These are phyloP conservation scores for Castanea mollissima DNA, from an alignment of 306 rosid genomes.

Conservation along the genomic window DNA sequence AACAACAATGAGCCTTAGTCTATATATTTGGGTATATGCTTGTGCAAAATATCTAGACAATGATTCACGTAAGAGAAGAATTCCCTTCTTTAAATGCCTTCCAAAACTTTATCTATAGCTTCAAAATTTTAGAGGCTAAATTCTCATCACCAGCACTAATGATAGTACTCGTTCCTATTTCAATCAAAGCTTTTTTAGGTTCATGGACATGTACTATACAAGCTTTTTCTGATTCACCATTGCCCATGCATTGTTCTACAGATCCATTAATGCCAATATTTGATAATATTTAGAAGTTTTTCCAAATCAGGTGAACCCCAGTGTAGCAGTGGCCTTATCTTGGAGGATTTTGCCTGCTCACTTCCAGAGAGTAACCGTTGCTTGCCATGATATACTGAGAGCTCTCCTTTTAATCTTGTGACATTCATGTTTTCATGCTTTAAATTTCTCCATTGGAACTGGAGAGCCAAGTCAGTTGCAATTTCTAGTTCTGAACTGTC, in stretches of 20 bases:
- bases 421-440: slow-evolving; percentile 44
- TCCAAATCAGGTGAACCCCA: slow-evolving; percentile 55
- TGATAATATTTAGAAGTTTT: slow-evolving; percentile 52
- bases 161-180: slow-evolving; percentile 46
- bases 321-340: slow-evolving; percentile 38
- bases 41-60: not conserved
- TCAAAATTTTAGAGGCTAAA: slow-evolving; percentile 47
- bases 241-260: slow-evolving; percentile 19
- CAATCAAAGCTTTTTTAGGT: slow-evolving; percentile 58
- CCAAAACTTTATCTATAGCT: slow-evolving; percentile 46
- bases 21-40: not conserved
- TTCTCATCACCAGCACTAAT: slow-evolving; percentile 45
- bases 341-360: slow-evolving; percentile 13
- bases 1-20: too few species aligned
- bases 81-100: slow-evolving; percentile 31
- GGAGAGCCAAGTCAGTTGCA: slow-evolving; percentile 55
- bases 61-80: not conserved
- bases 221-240: slow-evolving; percentile 28
- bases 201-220: slow-evolving; percentile 34
- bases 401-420: slow-evolving; percentile 64
- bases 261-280: slow-evolving; percentile 57
- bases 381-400: slow-evolving; percentile 44
- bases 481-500: slow-evolving; percentile 49
- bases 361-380: slow-evolving; percentile 38
- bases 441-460: slow-evolving; percentile 57